Base-by-base conservation (phyloP, 805 yeast genomes). In the Jamesozyma lodderae region DNA sequence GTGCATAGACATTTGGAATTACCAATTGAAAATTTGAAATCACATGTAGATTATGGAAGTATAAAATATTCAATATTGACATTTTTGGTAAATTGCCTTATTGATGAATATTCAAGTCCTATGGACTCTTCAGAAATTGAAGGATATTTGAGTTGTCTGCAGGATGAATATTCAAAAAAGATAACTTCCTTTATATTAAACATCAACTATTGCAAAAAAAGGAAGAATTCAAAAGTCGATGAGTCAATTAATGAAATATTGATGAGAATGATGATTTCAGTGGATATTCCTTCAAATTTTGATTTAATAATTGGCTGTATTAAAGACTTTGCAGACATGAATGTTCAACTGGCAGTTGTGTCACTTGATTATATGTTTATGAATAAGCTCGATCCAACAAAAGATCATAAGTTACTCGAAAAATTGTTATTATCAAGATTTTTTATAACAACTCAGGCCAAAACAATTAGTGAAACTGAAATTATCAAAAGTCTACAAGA, bases 221-320 rank as follows among this genome's bases (percentile, higher is more conserved):
- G 42, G n/a, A 38, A 43, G 4, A 23, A 9, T 2, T 18, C 39
- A 1, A 31, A 41, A 4, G 18, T 38, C 3, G 34, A 39, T 6
- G 49, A 42, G 10, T 40, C 48, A 3, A 38, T 47, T 20, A 62
- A 62, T 37, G 61, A 59, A 16, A 42, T 51, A 1, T 41, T 66
- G 1, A 66, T 66, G 63, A 55, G 58, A 33, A 57, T 65, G 62
- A 46, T 67, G 0, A 52, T 57, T 41, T 46, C 62, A 1, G 51
- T 62, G 1, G 47, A 60, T 4, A 37, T 55, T 0, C 35, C 35
- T 1, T 9, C 43, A 7, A 48, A 53, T 30, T 49, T 55, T 35
- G 57, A 55, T 2, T 31, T 41, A 6, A 38, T 59, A 1, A 30
- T 57, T 1, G 50, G 56, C 1, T 47, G 55, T 8, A 49, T 64